These are phyloP conservation scores for Phaseolus lunatus DNA, from an alignment of 306 rosid genomes.

Conservation along the genomic window DNA sequence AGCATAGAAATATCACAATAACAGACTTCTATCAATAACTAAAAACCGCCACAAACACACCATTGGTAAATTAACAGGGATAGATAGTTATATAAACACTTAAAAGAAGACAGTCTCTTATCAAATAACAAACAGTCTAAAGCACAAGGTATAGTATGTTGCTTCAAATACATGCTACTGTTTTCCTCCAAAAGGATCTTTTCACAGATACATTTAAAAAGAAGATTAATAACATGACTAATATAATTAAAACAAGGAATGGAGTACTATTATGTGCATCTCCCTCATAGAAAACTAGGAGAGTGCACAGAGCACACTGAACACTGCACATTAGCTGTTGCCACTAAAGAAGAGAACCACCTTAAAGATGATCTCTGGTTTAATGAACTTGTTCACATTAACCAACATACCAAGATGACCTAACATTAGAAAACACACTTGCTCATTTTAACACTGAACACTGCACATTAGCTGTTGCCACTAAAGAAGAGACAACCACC, in stretches of 20 bases:
- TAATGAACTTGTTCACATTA: not conserved
- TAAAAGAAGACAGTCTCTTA: not conserved
- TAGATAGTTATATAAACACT: too few relatives aligned
- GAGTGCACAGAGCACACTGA: not conserved
- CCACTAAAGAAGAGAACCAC: not conserved
- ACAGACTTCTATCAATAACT: conserved; percentile 29
- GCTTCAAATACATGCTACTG: conserved; percentile 3
- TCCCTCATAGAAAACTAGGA: conserved; percentile 7
- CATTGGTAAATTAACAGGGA: not conserved
- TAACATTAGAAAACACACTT: conserved; percentile 11
- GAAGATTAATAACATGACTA: not conserved
- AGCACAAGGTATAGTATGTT: not conserved
- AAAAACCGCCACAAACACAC: not conserved
- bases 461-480: not conserved
- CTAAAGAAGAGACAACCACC: not conserved
- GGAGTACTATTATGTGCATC: not conserved
- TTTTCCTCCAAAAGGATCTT: not conserved
- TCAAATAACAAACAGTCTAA: conserved; percentile 13
- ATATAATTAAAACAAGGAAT: not conserved
- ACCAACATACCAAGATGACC: conserved; percentile 26
- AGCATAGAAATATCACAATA: conserved; percentile 10
- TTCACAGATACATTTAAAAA: not conserved
- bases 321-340: not conserved
- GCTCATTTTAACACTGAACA: not conserved
- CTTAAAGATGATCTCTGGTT: conserved; percentile 5